phyloP scores from a whole-genome alignment of 2,329 filamentous ascomycete species.

The Xylariaceae sp. region DNA sequence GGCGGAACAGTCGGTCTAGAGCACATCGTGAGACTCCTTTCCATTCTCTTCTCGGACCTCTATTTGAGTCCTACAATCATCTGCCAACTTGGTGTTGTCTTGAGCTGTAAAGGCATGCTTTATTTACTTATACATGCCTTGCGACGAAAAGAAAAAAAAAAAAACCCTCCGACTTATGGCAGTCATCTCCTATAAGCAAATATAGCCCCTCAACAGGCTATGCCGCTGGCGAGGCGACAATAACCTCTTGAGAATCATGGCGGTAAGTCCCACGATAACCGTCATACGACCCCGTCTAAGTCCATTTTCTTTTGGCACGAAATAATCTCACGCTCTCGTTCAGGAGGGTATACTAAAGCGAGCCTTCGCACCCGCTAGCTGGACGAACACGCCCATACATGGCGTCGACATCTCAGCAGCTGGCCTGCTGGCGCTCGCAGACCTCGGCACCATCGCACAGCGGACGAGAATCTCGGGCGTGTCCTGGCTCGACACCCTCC shows the following conservation, averaged over 20 bases:
- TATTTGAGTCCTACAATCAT: not conserved
- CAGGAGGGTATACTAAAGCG: conserved; percentile 22
- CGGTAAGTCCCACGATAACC: conserved; percentile 11
- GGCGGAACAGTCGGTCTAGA: not conserved
- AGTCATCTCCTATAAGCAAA: not conserved
- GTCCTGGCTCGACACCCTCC: conserved; percentile 49
- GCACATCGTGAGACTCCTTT: not conserved
- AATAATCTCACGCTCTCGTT: conserved; percentile 6
- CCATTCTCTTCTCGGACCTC: not conserved
- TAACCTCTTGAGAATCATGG: conserved; percentile 8
- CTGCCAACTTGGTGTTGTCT: not conserved
- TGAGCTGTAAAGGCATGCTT: not conserved
- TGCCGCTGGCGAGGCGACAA: not conserved
- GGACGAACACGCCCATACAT: conserved; percentile 43
- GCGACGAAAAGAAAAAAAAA: not conserved
- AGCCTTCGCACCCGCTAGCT: conserved; percentile 34
- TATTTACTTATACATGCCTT: not conserved
- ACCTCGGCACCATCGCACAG: conserved; percentile 50
- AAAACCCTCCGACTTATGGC: not conserved
- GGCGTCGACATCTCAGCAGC: conserved; percentile 43
- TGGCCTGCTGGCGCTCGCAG: conserved; percentile 54
- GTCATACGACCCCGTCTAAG: too few species aligned
- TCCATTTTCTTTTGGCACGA: not conserved
- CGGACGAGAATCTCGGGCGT: conserved; percentile 53
- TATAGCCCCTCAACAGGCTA: not conserved